Conservation (phyloP, 1,284 basidiomycete species). For the Puccinia coronata region DNA sequence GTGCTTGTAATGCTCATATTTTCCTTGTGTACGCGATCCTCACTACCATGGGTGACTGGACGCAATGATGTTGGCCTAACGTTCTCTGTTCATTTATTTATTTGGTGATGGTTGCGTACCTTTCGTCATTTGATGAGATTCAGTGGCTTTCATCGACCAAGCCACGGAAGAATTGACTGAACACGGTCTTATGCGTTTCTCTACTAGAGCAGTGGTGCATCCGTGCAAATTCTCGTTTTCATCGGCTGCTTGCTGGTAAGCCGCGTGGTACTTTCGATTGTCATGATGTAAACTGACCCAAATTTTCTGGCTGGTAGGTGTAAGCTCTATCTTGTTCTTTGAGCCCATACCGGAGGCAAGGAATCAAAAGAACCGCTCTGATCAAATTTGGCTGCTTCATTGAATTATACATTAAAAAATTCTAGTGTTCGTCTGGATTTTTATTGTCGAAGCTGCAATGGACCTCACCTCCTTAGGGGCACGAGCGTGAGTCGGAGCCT, state of each 20-base stretch:
- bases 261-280: background rate
- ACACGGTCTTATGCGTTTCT: background rate
- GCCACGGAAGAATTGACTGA: background rate
- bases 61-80: background rate
- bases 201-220: background rate
- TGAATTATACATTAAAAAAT: background rate
- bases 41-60: background rate
- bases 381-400: background rate
- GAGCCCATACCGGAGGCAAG: background rate
- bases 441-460: background rate
- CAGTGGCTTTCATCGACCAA: background rate
- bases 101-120: background rate
- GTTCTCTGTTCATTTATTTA: background rate
- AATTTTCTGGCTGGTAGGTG: background rate
- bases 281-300: background rate
- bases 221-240: background rate
- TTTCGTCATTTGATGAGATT: background rate
- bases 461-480: background rate
- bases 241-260: conserved; percentile 1
- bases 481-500: background rate
- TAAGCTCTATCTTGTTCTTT: background rate
- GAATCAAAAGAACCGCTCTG: background rate
- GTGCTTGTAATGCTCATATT: background rate
- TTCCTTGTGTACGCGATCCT: background rate
- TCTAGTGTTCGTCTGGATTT: conserved; percentile 8